Conservation (phyloP, 2,329 filamentous ascomycete genomes). For the Pestalotiopsis sp. region DNA sequence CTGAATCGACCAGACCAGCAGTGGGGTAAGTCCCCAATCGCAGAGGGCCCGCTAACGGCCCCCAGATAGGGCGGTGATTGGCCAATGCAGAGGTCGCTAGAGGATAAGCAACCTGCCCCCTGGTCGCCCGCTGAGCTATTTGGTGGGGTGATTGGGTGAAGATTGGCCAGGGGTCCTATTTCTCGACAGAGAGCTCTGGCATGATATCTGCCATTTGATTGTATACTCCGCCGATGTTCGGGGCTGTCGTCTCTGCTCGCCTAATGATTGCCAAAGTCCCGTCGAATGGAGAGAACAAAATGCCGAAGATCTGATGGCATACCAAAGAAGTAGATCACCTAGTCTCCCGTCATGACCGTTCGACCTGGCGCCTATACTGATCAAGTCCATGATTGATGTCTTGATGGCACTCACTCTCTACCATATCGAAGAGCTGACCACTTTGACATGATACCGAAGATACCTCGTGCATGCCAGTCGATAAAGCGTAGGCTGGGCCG, state of each 20-base stretch:
- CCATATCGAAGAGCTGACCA: not conserved
- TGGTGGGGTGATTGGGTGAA: not conserved
- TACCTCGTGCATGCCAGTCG: not conserved
- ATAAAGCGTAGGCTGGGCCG: not conserved
- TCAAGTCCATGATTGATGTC: no score
- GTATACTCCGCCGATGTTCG: not conserved
- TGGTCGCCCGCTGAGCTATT: not conserved
- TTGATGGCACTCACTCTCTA: not conserved
- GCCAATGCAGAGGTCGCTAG: not conserved
- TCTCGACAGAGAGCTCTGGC: not conserved
- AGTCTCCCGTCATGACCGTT: not conserved
- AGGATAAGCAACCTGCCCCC: not conserved
- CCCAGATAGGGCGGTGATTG: not conserved
- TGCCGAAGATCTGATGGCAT: not conserved
- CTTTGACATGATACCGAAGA: not conserved
- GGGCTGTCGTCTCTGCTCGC: not conserved
- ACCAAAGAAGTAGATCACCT: not conserved
- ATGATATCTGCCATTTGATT: not conserved
- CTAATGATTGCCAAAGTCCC: not conserved
- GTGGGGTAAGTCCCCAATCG: constrained; percentile 6
- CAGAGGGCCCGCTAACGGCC: not conserved
- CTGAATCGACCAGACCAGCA: not conserved
- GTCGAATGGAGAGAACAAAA: not conserved
- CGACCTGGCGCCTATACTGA: no score
- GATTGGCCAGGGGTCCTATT: not conserved